Percentiles rank a stretch among this genome's conserved stretches.
These are phyloP conservation scores for Scutellaria galericulata DNA, from an alignment of 257 asterid genomes.

Conservation along the genomic window DNA sequence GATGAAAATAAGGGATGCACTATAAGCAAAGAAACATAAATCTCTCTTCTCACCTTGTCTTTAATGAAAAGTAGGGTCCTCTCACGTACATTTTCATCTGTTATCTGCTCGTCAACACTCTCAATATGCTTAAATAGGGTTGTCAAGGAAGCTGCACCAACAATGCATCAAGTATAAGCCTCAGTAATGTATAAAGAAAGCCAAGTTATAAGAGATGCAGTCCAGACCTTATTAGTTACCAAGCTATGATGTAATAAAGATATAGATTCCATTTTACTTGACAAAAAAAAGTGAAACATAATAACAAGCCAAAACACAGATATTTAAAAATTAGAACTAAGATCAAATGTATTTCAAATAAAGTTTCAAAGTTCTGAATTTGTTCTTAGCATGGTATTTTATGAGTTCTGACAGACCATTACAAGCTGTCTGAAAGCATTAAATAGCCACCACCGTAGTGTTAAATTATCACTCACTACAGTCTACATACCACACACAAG, in stretches of 20 bases:
- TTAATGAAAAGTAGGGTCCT: constrained; percentile 78
- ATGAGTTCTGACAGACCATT: constrained; percentile 24
- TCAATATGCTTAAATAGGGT: constrained; percentile 94
- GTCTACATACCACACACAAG: not conserved
- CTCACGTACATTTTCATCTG: constrained; percentile 94
- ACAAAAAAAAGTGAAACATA: constrained; percentile 12
- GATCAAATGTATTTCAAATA: constrained; percentile 16
- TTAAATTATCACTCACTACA: not conserved
- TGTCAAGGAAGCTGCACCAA: constrained; percentile 78
- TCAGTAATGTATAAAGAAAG: constrained; percentile 13
- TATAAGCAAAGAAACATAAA: constrained; percentile 22
- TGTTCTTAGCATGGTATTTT: constrained; percentile 5
- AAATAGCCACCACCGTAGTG: not conserved
- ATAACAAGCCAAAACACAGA: constrained; percentile 23
- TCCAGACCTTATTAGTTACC: constrained; percentile 26
- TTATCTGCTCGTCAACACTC: constrained; percentile 82
- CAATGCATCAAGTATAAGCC: constrained; percentile 29
- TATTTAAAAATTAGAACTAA: constrained; percentile 8
- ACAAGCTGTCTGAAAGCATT: constrained; percentile 16
- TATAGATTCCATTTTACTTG: no score
- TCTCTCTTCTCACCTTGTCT: constrained; percentile 71
- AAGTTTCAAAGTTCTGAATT: constrained; percentile 26
- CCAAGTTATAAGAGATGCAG: constrained; percentile 28
- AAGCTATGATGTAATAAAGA: constrained; percentile 31
- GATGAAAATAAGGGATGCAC: constrained; percentile 2